A percentile compares a stretch with the other conserved stretches of the same genome.
These are phyloP conservation scores for Kokia cookei DNA, from an alignment of 441 rosid species.

Conservation along the genomic window DNA sequence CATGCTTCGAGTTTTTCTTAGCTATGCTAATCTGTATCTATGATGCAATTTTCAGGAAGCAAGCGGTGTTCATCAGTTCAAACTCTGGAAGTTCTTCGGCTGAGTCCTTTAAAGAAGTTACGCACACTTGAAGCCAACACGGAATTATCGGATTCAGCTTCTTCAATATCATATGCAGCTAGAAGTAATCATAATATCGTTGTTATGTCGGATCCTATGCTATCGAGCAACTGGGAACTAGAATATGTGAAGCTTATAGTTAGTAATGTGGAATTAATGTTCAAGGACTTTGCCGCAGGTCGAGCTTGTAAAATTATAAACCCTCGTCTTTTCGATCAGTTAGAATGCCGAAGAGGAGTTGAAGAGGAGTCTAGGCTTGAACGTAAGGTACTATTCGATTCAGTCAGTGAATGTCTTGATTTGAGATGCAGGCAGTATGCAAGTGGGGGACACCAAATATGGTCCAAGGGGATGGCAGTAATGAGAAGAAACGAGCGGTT, in stretches of 20 bases:
- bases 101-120: conserved; percentile 31
- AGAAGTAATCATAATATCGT: conserved; percentile 18
- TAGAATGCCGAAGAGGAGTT: conserved; percentile 43
- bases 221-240: conserved; percentile 47
- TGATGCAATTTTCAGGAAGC: conserved; percentile 36
- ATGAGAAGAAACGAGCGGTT: conserved; percentile 49
- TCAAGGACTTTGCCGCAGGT: conserved; percentile 57
- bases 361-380: conserved; percentile 29
- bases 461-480: conserved; percentile 42
- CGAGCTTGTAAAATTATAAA: conserved; percentile 36
- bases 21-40: conserved; percentile 8
- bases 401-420: conserved; percentile 60
- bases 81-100: conserved; percentile 37
- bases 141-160: conserved; percentile 67
- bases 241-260: conserved; percentile 63
- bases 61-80: conserved; percentile 46
- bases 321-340: conserved; percentile 55
- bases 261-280: conserved; percentile 51
- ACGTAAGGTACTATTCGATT: conserved; percentile 62
- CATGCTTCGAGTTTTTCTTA: not conserved
- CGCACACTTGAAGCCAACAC: conserved; percentile 38
- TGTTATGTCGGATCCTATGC: conserved; percentile 7
- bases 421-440: conserved; percentile 42
- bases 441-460: conserved; percentile 50
- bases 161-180: conserved; percentile 37